Conservation (phyloP, 495 filamentous ascomycete genomes). For the Podospora pseudopauciseta region DNA sequence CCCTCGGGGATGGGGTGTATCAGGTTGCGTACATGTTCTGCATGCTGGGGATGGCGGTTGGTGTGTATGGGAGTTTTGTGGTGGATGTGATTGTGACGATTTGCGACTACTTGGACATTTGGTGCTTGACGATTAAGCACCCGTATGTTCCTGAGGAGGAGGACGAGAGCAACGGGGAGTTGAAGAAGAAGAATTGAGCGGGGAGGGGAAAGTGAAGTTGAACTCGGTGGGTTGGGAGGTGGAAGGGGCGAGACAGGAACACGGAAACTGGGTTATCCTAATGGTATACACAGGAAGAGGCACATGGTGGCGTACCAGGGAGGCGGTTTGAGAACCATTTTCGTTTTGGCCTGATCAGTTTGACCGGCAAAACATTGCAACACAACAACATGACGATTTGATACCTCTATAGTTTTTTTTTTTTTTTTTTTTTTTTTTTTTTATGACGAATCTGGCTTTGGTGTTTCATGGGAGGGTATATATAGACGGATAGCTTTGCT, state of each 20-base stretch:
- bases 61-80: conserved; percentile 93
- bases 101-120: conserved; percentile 96
- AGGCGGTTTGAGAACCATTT: neutral
- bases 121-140: conserved; percentile 96
- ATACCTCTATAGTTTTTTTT: neutral
- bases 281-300: conserved; percentile 1
- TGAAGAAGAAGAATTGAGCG: conserved; percentile 13
- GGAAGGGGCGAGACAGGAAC: neutral
- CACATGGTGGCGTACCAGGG: neutral
- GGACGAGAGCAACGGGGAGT: conserved; percentile 34
- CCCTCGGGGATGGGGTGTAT: conserved; percentile 68
- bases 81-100: conserved; percentile 95
- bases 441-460: neutral
- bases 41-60: conserved; percentile 73
- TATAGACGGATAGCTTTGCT: neutral
- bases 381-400: neutral
- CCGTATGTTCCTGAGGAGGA: conserved; percentile 44
- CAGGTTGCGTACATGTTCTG: conserved; percentile 83
- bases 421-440: neutral
- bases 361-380: neutral
- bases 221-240: neutral
- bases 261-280: neutral
- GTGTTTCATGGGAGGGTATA: neutral
- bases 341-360: neutral
- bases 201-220: conserved; percentile 34